These are phyloP conservation scores for Pseudotulostoma volvatum DNA, from an alignment of 495 filamentous ascomycete species.

Conservation along the genomic window DNA sequence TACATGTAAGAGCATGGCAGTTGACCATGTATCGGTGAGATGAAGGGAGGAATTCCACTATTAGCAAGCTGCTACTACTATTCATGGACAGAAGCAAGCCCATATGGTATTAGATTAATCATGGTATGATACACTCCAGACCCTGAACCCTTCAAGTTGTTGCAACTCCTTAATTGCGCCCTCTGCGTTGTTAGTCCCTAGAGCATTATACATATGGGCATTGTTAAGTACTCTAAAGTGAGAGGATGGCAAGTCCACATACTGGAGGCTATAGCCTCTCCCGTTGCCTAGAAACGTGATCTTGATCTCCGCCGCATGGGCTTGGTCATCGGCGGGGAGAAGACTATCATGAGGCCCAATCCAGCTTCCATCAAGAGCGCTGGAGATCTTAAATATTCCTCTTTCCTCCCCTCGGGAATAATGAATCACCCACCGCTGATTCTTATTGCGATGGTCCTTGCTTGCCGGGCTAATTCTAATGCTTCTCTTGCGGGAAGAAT, in stretches of 20 bases:
- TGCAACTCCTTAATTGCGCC: no score
- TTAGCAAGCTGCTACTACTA: no score
- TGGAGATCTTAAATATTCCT: conserved; percentile 29
- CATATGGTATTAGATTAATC: no score
- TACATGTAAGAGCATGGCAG: no score
- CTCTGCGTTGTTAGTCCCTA: no score
- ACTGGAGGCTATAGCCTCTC: conserved; percentile 24
- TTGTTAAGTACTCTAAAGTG: no score
- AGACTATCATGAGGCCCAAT: conserved; percentile 15
- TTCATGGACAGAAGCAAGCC: no score
- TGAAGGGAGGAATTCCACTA: no score
- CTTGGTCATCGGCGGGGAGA: conserved; percentile 5
- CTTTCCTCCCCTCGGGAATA: conserved; percentile 22
- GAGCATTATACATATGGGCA: no score
- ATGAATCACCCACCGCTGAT: conserved; percentile 37
- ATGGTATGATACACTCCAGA: conserved; percentile 33
- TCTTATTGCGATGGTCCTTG: conserved; percentile 18
- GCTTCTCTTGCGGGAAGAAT: conserved; percentile 5
- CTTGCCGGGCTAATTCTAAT: conserved; percentile 19
- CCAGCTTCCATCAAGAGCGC: conserved; percentile 31
- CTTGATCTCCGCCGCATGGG: conserved; percentile 18
- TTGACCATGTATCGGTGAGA: no score
- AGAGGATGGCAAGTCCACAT: conserved; percentile 8
- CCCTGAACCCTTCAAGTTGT: conserved; percentile 21
- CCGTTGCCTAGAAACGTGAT: conserved; percentile 26